Evolutionary conservation across 345 rosid genomes (phyloP).

Genomic region (Nephelium lappaceum): DNA sequence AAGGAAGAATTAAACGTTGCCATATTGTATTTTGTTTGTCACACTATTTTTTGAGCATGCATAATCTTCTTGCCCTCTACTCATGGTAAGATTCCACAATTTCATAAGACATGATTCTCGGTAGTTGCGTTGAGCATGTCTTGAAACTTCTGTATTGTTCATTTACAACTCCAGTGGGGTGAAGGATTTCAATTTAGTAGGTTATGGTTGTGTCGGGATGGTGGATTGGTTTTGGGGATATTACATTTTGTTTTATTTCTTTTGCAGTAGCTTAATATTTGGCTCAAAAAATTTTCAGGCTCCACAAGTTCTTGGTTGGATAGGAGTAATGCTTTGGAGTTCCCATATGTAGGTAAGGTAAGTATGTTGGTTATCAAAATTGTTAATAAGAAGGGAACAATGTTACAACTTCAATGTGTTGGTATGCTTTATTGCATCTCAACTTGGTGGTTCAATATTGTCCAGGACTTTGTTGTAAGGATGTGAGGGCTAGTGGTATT

Average conservation of each 20-base stretch:
- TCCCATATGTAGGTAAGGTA: constrained; percentile 43
- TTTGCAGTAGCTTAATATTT: constrained; percentile 31
- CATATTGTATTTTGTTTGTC: constrained; percentile 7
- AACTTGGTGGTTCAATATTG: constrained; percentile 16
- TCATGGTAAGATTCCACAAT: constrained; percentile 14
- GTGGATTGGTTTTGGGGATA: constrained; percentile 23
- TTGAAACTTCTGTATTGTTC: constrained; percentile 1
- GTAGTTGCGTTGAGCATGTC: constrained; percentile 2
- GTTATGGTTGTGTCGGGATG: constrained; percentile 12
- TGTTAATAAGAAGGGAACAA: constrained; percentile 23
- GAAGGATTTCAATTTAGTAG: constrained; percentile 14
- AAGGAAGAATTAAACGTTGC: constrained; percentile 15
- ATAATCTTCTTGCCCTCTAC: neutral
- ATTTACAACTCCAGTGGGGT: neutral
- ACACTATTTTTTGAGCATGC: neutral
- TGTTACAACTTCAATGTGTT: neutral
- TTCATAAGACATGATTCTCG: neutral
- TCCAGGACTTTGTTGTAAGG: constrained; percentile 23
- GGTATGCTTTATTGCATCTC: constrained; percentile 13
- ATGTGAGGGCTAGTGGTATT: constrained; percentile 5
- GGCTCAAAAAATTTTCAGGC: constrained; percentile 54
- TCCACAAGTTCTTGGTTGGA: constrained; percentile 39
- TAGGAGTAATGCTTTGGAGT: constrained; percentile 39
- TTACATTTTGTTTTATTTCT: constrained; percentile 19
- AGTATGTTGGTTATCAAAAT: constrained; percentile 27